Evolutionary conservation across 176 grass and related monocot species (phyloP).

Genomic region (Triticum monococcum): DNA sequence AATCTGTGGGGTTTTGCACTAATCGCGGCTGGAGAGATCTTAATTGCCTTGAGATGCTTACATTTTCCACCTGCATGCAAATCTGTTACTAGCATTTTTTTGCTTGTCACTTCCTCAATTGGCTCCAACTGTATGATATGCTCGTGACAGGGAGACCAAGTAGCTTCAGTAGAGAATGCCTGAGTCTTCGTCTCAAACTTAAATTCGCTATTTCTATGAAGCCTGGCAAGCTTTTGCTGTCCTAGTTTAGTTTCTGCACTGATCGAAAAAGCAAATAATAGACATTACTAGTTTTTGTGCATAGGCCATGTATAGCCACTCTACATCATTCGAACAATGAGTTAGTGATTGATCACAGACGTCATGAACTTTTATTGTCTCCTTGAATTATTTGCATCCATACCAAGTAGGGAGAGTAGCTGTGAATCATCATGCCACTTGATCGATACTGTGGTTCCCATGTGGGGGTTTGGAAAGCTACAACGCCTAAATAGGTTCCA

Average conservation of each 20-base stretch:
- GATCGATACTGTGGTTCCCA: neutral
- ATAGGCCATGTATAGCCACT: neutral
- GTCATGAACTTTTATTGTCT: neutral
- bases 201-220: neutral
- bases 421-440: neutral
- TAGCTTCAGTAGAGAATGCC: neutral
- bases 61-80: conserved; percentile 2
- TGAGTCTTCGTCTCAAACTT: neutral
- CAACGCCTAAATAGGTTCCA: neutral
- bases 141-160: neutral
- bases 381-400: neutral
- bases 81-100: neutral
- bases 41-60: neutral
- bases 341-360: neutral
- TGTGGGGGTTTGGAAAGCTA: neutral
- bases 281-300: neutral
- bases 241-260: neutral
- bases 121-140: neutral
- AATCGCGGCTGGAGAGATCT: neutral
- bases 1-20: neutral
- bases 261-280: neutral
- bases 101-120: neutral
- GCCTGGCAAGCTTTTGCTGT: neutral
- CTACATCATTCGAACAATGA: neutral
- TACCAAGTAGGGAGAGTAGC: neutral